Evolutionary conservation across 2,329 filamentous ascomycete genomes (phyloP).

Genomic region (Fusarium sublunatum): DNA sequence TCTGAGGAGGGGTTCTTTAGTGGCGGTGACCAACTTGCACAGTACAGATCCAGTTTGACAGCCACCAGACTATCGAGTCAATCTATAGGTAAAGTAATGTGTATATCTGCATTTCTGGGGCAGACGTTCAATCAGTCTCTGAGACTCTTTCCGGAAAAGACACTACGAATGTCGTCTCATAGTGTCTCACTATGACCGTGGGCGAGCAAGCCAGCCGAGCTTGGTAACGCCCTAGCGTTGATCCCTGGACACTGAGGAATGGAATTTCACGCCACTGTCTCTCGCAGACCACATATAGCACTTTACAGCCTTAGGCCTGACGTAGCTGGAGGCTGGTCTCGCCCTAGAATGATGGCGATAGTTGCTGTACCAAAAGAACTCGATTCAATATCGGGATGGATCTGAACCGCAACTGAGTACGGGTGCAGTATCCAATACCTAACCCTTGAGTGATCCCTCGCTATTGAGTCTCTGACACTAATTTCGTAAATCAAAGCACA

Average conservation of each 20-base stretch:
- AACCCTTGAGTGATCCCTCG: neutral
- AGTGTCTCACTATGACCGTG: conserved; percentile 26
- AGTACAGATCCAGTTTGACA: conserved; percentile 28
- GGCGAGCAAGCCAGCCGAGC: conserved; percentile 35
- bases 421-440: neutral
- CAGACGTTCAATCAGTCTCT: conserved; percentile 17
- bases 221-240: conserved; percentile 32
- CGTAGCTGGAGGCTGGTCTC: conserved; percentile 30
- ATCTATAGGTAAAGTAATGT: conserved; percentile 16
- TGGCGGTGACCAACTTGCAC: conserved; percentile 24
- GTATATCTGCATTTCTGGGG: conserved; percentile 26
- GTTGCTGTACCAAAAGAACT: conserved; percentile 1
- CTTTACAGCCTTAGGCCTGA: conserved; percentile 16
- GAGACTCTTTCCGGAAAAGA: conserved; percentile 34
- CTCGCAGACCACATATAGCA: conserved; percentile 4
- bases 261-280: conserved; percentile 32
- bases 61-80: conserved; percentile 12
- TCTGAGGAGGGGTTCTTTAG: conserved; percentile 26
- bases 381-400: conserved; percentile 4
- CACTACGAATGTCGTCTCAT: conserved; percentile 15
- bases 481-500: conserved; percentile 5
- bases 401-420: neutral
- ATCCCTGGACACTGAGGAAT: conserved; percentile 37
- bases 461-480: conserved; percentile 9
- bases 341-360: conserved; percentile 21